Evolutionary conservation across 495 filamentous ascomycete species (phyloP).

Genomic region (Amphirosellinia nigrospora): DNA sequence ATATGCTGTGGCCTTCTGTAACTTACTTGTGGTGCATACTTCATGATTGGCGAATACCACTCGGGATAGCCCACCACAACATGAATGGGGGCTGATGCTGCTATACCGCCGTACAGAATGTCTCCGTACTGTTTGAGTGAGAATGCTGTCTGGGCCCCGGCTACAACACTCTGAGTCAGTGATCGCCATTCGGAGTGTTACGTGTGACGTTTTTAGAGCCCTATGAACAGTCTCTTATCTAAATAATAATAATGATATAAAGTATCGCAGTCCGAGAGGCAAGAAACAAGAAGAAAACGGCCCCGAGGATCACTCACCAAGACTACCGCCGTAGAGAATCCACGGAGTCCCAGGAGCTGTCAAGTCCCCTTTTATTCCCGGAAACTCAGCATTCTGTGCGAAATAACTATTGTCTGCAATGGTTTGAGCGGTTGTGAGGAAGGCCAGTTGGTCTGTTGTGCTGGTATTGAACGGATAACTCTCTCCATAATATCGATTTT

Average conservation of each 20-base stretch:
- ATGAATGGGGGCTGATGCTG: conserved; percentile 46
- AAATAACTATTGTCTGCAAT: conserved; percentile 57
- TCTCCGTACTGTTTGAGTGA: conserved; percentile 49
- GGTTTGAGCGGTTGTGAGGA: conserved; percentile 55
- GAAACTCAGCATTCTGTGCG: conserved; percentile 50
- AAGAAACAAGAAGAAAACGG: too few species aligned
- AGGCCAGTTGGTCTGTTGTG: conserved; percentile 51
- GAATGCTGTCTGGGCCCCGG: conserved; percentile 50
- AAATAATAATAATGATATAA: too few species aligned
- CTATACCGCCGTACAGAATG: conserved; percentile 53
- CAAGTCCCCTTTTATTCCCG: conserved; percentile 41
- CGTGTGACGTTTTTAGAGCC: too few species aligned
- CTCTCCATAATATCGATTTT: conserved; percentile 54
- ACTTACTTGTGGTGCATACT: conserved; percentile 39
- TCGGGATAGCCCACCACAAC: conserved; percentile 45
- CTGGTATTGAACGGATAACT: conserved; percentile 49
- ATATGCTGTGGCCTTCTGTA: conserved; percentile 18
- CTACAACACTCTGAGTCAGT: too few species aligned
- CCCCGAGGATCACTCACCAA: too few species aligned
- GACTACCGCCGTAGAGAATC: conserved; percentile 54
- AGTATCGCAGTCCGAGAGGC: too few species aligned
- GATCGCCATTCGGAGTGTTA: too few species aligned
- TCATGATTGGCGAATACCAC: conserved; percentile 43
- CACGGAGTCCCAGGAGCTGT: conserved; percentile 49
- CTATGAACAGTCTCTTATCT: too few species aligned